A percentile compares a stretch with the other conserved stretches of the same genome.
Evolutionary conservation across 345 rosid genomes (phyloP).

Genomic region (Hevea brasiliensis): DNA sequence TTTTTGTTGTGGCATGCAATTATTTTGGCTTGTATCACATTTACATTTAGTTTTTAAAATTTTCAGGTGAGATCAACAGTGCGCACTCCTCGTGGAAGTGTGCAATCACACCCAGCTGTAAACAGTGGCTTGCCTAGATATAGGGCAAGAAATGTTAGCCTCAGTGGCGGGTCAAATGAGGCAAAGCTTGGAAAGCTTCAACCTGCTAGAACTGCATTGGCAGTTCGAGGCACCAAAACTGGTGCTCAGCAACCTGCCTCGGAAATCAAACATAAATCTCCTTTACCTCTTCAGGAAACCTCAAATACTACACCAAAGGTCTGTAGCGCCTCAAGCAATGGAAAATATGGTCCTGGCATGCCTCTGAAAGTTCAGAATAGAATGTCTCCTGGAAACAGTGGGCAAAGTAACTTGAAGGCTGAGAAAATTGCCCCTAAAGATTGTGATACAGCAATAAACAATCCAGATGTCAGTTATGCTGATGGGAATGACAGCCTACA

Average conservation of each 20-base stretch:
- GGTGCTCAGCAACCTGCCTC: conserved; percentile 30
- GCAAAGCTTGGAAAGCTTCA: conserved; percentile 52
- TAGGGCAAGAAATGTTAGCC: conserved; percentile 34
- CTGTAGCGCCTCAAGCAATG: conserved; percentile 39
- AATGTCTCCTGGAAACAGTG: conserved; percentile 37
- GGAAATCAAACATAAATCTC: conserved; percentile 28
- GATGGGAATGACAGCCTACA: conserved; percentile 12
- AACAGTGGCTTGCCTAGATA: conserved; percentile 40
- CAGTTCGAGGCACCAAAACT: conserved; percentile 30
- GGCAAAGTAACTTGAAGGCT: conserved; percentile 33
- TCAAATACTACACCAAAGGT: conserved; percentile 37
- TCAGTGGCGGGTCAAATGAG: conserved; percentile 36
- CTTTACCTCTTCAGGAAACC: conserved; percentile 39
- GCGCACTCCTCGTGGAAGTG: conserved; percentile 48
- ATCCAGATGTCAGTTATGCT: conserved; percentile 8
- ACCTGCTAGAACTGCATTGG: conserved; percentile 34
- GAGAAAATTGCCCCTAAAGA: conserved; percentile 21
- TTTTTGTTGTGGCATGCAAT: conserved; percentile 5
- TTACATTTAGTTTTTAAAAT: conserved; percentile 14
- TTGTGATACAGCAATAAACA: conserved; percentile 1
- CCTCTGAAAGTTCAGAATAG: conserved; percentile 45
- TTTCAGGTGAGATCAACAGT: conserved; percentile 54
- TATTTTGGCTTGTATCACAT: conserved; percentile 12
- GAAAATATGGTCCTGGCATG: conserved; percentile 31
- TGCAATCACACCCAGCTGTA: conserved; percentile 34